Evolutionary conservation across 2,329 filamentous ascomycete species (phyloP), one percentile per base, ranked within the genome.

Genomic region (Pseudogymnoascus sp.): DNA sequence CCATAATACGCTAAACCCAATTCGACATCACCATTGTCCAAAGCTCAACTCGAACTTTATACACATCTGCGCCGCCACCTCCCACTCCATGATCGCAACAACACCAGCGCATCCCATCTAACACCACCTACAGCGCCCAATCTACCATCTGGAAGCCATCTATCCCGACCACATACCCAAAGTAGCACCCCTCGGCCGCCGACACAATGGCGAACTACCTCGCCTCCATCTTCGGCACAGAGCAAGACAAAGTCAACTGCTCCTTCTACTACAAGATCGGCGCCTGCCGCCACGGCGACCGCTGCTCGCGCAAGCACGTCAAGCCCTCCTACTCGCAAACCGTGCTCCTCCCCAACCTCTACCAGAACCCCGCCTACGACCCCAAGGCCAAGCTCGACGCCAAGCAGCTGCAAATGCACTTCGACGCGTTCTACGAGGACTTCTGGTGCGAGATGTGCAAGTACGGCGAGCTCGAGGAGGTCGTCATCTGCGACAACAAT

Each of bases 221-320:
- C 76, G 95, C 95, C 73, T 96, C 92, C 75, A 99, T 99, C 80
- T 99, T 99, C 83, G 95, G 95, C 73, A 99, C 95, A 31, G 95
- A 99, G 84, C 95, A 97, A 78, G 95, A 99, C 87, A 99, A 93
- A 71, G 93, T 97, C 81, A 97, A 97, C 85, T 97, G 95, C 85
- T 95, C 90, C 63, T 99, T 99, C 86, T 99, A 99, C 87, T 93
- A 97, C 89, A 99, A 99, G 82, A 99, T 99, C 77, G 95, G 95
- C 75, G 95, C 95, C 62, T 99, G 95, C 82, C 89, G 95, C 66
- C 95, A 99, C 83, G 95, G 95, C 75, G 95, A 99, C 80, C 91
- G 95, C 73, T 99, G 95, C 84, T 96, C 90, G 66, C 88, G 95
- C 71, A 99, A 99, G 79, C 95, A 99, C 79, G 95, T 99, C 81